Evolutionary conservation across 1,284 basidiomycete species (phyloP).

Genomic region (Leccinum griseonigrum): DNA sequence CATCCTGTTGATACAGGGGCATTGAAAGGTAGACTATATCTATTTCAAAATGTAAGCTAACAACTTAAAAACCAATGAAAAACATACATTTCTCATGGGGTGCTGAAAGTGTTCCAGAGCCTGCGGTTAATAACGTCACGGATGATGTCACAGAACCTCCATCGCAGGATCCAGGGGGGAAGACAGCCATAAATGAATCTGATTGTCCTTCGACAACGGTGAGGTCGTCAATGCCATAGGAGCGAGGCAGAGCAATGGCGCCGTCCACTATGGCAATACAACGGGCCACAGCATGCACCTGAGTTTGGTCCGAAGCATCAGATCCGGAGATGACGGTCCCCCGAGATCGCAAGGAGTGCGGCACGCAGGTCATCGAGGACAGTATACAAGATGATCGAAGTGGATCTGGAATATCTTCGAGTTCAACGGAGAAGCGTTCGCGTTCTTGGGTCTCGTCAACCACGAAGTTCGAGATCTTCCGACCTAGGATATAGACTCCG

Average conservation of each 20-base stretch:
- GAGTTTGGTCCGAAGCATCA: conserved; percentile 7
- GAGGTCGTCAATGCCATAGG: conserved; percentile 21
- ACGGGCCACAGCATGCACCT: conserved; percentile 45
- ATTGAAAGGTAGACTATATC: conserved; percentile 64
- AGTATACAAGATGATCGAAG: conserved; percentile 48
- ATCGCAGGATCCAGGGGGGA: conserved; percentile 67
- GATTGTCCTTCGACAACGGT: conserved; percentile 22
- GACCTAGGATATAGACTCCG: conserved; percentile 83
- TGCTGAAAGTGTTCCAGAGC: conserved; percentile 82
- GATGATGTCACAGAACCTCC: conserved; percentile 48
- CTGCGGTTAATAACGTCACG: conserved; percentile 74
- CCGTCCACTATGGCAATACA: conserved; percentile 68
- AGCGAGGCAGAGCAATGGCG: conserved; percentile 34
- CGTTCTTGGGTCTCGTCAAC: conserved; percentile 20
- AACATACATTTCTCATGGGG: conserved; percentile 80
- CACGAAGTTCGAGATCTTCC: conserved; percentile 44
- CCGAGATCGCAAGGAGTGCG: conserved; percentile 28
- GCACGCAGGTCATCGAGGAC: conserved; percentile 38
- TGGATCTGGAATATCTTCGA: conserved; percentile 60
- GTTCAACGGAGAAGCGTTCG: conserved; percentile 43
- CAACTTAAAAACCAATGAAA: not conserved
- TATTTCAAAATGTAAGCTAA: conserved; percentile 26
- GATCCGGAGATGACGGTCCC: conserved; percentile 5
- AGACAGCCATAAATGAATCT: conserved; percentile 63
- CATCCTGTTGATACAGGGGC: conserved; percentile 35